Conservation (phyloP, 176 grass and related monocot genomes). For the Lolium perenne region DNA sequence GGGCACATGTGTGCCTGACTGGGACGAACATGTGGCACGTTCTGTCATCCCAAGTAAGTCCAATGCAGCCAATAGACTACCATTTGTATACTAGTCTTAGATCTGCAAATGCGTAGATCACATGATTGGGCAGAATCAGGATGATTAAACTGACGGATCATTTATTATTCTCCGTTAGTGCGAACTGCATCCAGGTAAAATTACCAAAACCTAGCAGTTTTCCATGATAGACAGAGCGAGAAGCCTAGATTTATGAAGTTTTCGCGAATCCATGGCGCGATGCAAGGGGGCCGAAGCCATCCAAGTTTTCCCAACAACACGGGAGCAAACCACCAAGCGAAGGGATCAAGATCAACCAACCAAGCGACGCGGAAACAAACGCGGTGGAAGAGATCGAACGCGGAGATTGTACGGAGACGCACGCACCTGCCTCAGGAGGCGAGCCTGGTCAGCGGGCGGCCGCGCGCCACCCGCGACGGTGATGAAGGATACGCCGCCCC, state of each 20-base stretch:
- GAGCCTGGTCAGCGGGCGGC: conserved; percentile 44
- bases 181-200: neutral
- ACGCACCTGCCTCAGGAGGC: conserved; percentile 62
- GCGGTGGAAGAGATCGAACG: neutral
- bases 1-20: conserved; percentile 39
- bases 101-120: neutral
- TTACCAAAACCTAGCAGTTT: neutral
- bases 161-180: neutral
- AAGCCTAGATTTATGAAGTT: neutral
- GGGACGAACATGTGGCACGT: conserved; percentile 13
- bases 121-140: neutral
- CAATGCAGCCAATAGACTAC: neutral
- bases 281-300: neutral
- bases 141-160: neutral
- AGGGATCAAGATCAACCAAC: too few relatives aligned
- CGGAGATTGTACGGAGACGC: neutral
- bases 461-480: conserved; percentile 73
- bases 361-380: too few relatives aligned
- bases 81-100: conserved; percentile 6
- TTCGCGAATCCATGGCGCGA: neutral
- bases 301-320: too few relatives aligned
- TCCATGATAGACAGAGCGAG: neutral
- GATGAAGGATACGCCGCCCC: conserved; percentile 59
- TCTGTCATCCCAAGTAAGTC: conserved; percentile 18
- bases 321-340: too few relatives aligned